phyloP scores from a whole-genome alignment of 768 basidiomycete species.

The Piloderma croceum region DNA sequence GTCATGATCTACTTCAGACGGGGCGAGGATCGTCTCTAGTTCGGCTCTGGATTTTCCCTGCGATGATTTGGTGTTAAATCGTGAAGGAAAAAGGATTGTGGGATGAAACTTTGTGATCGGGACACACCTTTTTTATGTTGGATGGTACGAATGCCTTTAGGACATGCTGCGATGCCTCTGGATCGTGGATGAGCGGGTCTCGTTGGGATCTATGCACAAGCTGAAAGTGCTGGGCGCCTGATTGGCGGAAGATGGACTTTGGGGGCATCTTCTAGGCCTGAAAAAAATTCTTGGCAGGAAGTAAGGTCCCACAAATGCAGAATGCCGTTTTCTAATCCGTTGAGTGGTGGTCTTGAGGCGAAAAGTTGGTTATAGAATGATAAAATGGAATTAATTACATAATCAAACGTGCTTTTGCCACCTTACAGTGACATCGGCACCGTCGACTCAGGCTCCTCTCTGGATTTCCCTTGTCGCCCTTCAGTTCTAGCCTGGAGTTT shows the following conservation, averaged over 20 bases:
- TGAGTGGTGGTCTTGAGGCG: too few relatives aligned
- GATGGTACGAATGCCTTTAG: slow-evolving; percentile 74
- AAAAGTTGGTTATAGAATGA: not conserved
- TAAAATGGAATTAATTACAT: slow-evolving; percentile 18
- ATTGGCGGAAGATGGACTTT: slow-evolving; percentile 86
- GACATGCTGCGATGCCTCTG: slow-evolving; percentile 85
- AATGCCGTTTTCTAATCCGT: too few relatives aligned
- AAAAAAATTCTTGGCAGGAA: too few relatives aligned
- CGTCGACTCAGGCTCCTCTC: not conserved
- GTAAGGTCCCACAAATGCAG: too few relatives aligned
- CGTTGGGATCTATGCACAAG: slow-evolving; percentile 94
- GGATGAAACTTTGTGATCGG: slow-evolving; percentile 1
- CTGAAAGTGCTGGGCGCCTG: slow-evolving; percentile 90
- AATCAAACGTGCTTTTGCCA: slow-evolving; percentile 25
- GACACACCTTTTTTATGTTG: slow-evolving; percentile 61
- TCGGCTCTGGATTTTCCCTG: slow-evolving; percentile 82
- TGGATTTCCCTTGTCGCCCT: not conserved
- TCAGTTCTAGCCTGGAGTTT: not conserved
- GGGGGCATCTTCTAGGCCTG: slow-evolving; percentile 50
- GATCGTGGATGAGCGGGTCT: slow-evolving; percentile 92
- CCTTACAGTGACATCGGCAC: slow-evolving; percentile 10
- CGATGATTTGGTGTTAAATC: too few relatives aligned
- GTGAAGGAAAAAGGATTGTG: too few relatives aligned
- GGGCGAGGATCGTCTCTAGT: slow-evolving; percentile 54
- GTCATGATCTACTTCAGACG: slow-evolving; percentile 44